Conservation (phyloP, 805 yeast genomes). For the Blastobotrys terrestris region DNA sequence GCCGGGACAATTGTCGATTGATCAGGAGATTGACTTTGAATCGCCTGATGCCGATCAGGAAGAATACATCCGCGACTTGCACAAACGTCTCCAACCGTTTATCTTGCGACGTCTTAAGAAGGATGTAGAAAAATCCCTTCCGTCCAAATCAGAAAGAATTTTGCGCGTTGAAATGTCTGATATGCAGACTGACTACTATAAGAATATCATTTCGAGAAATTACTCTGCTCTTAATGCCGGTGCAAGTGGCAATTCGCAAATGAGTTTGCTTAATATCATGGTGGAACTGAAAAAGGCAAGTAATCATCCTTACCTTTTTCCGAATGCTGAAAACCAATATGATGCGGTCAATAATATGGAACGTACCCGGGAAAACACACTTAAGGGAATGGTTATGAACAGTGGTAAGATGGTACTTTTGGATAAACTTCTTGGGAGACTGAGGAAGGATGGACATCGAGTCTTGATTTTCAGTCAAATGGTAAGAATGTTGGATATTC, state of each 20-base stretch:
- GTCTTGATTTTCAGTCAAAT: constrained; percentile 93
- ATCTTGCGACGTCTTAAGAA: constrained; percentile 90
- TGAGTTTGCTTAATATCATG: constrained; percentile 86
- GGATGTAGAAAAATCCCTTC: constrained; percentile 95
- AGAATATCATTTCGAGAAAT: constrained; percentile 86
- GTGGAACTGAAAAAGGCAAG: constrained; percentile 94
- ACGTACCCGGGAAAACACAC: constrained; percentile 66
- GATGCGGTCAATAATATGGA: constrained; percentile 39
- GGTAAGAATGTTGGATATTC: constrained; percentile 93
- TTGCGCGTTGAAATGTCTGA: constrained; percentile 93
- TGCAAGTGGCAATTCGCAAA: constrained; percentile 62
- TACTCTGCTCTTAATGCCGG: constrained; percentile 89
- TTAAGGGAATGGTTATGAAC: constrained; percentile 92
- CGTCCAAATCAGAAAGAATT: constrained; percentile 93
- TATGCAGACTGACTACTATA: constrained; percentile 89
- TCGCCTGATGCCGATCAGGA: constrained; percentile 84
- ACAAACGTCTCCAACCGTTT: constrained; percentile 80
- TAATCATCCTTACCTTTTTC: constrained; percentile 93
- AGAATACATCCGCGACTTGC: constrained; percentile 77
- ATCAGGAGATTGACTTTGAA: constrained; percentile 93
- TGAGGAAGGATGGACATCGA: constrained; percentile 91
- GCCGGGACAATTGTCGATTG: constrained; percentile 90
- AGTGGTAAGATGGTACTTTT: constrained; percentile 97
- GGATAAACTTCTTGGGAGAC: constrained; percentile 78
- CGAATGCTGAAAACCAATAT: constrained; percentile 80